phyloP scores from a whole-genome alignment of 2,329 filamentous ascomycete genomes.

The Fusarium sp. region DNA sequence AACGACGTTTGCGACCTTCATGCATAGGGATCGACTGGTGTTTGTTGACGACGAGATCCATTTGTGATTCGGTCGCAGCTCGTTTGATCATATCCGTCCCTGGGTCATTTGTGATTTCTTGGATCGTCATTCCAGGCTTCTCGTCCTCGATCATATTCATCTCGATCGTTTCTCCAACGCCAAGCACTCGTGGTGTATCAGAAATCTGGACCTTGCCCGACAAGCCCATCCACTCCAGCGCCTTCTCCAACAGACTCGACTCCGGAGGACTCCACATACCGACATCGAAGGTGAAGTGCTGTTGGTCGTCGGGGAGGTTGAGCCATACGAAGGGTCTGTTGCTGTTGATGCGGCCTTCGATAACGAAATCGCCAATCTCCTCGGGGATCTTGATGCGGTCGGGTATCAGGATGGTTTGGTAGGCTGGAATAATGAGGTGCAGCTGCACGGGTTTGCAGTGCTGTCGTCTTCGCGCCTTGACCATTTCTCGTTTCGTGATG shows the following conservation, averaged over 20 bases:
- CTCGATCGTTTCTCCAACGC: conserved; percentile 22
- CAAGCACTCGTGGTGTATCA: conserved; percentile 43
- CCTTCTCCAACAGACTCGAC: conserved; percentile 44
- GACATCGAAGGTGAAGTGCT: conserved; percentile 47
- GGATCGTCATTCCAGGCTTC: conserved; percentile 8
- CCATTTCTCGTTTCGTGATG: conserved; percentile 42
- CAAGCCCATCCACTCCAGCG: conserved; percentile 44
- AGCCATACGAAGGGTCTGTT: conserved; percentile 53
- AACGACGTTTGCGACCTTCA: conserved; percentile 19
- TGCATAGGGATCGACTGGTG: conserved; percentile 25
- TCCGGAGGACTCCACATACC: conserved; percentile 49
- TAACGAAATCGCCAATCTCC: conserved; percentile 52
- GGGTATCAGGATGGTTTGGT: conserved; percentile 52
- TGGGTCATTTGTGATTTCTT: background rate
- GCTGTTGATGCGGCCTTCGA: conserved; percentile 54
- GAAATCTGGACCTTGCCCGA: conserved; percentile 33
- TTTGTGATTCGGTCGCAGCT: conserved; percentile 1
- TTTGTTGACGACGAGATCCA: conserved; percentile 18
- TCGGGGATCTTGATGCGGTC: conserved; percentile 52
- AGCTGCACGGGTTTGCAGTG: conserved; percentile 43
- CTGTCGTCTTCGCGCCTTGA: conserved; percentile 39
- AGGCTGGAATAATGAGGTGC: conserved; percentile 55
- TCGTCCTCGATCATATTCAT: conserved; percentile 29
- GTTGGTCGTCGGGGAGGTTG: conserved; percentile 51
- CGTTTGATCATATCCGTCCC: conserved; percentile 20